Evolutionary conservation across 305 asterid genomes (phyloP), one percentile per base, ranked within the genome.

Genomic region (Solanum hybrid): DNA sequence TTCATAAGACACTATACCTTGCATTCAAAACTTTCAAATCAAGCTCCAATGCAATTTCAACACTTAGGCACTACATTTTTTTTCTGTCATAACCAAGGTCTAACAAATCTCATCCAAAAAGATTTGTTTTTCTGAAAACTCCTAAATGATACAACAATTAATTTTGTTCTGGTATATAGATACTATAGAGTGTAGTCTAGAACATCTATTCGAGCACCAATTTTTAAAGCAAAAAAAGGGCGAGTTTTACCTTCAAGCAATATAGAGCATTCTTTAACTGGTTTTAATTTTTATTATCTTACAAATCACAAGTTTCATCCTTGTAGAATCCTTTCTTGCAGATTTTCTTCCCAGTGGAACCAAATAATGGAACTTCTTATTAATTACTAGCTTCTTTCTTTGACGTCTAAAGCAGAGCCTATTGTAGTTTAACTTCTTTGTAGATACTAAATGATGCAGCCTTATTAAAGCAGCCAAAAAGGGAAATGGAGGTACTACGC

Each of bases 381-480:
- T 14, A 26, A 38, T 38, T 38, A 26, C 81, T 77, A 51, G 89
- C 32, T 88, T 77, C 11, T 51, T 51, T 45, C 86, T 32, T 77
- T 56, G 36, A 89, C 75, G 81, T 87, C 90, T 27, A 88, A 42
- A 73, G 36, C 88, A 26, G 80, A 85, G 64, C 86, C 90, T 60
- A 85, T 87, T 69, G 36, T 89, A 69, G 75, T 76, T 92, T 85
- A 75, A 45, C 89, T 85, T 78, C 24, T 24, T 81, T 91, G 89
- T 93, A 97, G 99, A 94, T 97, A 93, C 90, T 97, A 93, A 96
- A 98, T 31, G 99, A 97, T 89, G 99, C 95, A 45, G 99, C 99
- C 89, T 93, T 97, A 90, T 89, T 97, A 91, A 97, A 95, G 95
- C 89, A 98, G 91, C 98, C 96, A 89, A 95, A 93, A 79, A 93